Percentiles rank a stretch among this genome's conserved stretches.
These are phyloP conservation scores for Entomortierella parvispora DNA, from an alignment of 192 early-diverging fungal species.

Conservation along the genomic window DNA sequence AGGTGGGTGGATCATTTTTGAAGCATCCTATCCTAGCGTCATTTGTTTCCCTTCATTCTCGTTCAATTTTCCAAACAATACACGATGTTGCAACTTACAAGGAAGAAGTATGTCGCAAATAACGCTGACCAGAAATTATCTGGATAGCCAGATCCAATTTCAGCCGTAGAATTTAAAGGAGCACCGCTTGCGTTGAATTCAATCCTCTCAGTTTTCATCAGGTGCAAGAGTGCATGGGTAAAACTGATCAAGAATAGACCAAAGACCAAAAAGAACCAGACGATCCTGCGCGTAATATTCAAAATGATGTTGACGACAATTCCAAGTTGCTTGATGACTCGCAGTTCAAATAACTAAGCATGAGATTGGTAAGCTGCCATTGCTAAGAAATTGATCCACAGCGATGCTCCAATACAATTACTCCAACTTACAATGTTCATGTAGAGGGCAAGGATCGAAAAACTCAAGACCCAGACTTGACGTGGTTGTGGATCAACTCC, in stretches of 20 bases:
- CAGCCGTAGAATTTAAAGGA: not conserved
- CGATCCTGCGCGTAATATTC: conserved; percentile 27
- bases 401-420: too few relatives aligned
- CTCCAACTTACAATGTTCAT: conserved; percentile 35
- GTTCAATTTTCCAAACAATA: too few relatives aligned
- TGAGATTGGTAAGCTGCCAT: too few relatives aligned
- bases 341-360: conserved; percentile 37
- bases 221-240: conserved; percentile 35
- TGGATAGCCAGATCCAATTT: not conserved
- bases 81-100: conserved; percentile 9
- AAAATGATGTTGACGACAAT: conserved; percentile 46
- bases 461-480: conserved; percentile 39
- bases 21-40: not conserved
- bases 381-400: too few relatives aligned
- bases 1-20: not conserved
- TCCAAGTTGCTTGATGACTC: conserved; percentile 31
- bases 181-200: not conserved
- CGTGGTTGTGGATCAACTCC: conserved; percentile 6
- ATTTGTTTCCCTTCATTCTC: too few relatives aligned
- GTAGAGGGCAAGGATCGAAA: conserved; percentile 34
- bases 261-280: conserved; percentile 43
- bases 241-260: conserved; percentile 33
- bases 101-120: conserved; percentile 31
- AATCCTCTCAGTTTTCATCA: conserved; percentile 15
- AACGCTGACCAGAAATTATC: not conserved